Conservation (phyloP, 139 green algal genomes). For the Tetraselmis striata region DNA sequence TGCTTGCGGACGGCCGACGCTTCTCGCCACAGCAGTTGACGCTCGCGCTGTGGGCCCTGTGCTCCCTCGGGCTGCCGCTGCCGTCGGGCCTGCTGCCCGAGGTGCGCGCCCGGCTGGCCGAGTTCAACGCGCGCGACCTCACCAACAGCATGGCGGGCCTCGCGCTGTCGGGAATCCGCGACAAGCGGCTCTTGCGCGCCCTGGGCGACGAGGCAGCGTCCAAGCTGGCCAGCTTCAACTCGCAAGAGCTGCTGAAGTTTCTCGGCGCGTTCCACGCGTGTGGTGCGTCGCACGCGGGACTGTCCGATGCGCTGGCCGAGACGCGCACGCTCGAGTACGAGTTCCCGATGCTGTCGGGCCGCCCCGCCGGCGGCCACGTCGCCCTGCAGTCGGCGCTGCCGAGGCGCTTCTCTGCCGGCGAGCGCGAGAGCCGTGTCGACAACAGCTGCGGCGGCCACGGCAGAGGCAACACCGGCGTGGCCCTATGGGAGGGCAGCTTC, state of each 20-base stretch:
- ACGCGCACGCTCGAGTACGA: not conserved
- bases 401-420: not conserved
- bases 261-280: not conserved
- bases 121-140: not conserved
- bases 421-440: not conserved
- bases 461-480: slow-evolving; percentile 1
- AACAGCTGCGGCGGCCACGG: not conserved
- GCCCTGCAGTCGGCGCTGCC: not conserved
- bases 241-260: not conserved
- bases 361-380: too few species aligned
- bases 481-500: slow-evolving; percentile 4
- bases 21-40: not conserved
- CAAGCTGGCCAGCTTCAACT: not conserved
- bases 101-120: not conserved
- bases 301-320: not conserved
- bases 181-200: not conserved
- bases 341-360: not conserved
- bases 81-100: not conserved
- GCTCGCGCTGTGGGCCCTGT: not conserved
- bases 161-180: not conserved
- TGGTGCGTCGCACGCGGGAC: not conserved
- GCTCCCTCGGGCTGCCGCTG: not conserved
- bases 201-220: not conserved
- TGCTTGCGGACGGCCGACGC: too few species aligned
- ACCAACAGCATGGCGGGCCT: slow-evolving; percentile 1